Percentiles rank a stretch among this genome's conserved stretches.
These are phyloP conservation scores for Dictyophora rubrovolvata DNA, from an alignment of 768 basidiomycete species.

Conservation along the genomic window DNA sequence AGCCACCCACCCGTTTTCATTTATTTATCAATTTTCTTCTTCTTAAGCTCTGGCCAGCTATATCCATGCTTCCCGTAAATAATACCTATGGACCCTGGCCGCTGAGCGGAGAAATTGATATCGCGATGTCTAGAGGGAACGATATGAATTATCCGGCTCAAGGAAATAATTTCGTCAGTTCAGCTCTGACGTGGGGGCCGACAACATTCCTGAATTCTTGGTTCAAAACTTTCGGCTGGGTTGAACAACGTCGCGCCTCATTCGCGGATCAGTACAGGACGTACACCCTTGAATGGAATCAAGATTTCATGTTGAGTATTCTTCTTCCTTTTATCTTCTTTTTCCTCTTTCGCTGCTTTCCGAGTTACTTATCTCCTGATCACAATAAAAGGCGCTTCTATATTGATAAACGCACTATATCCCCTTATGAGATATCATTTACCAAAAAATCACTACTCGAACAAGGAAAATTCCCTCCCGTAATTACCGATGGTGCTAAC, in stretches of 20 bases:
- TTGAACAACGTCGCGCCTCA: slow-evolving; percentile 33
- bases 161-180: slow-evolving; percentile 39
- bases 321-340: slow-evolving; percentile 19
- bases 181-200: slow-evolving; percentile 60
- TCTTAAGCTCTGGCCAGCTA: slow-evolving; percentile 27
- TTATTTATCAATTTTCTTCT: not conserved
- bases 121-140: slow-evolving; percentile 15
- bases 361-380: not conserved
- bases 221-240: slow-evolving; percentile 34
- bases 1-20: not conserved
- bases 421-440: slow-evolving; percentile 37
- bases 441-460: slow-evolving; percentile 42
- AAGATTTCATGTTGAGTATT: slow-evolving; percentile 30
- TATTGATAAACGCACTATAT: slow-evolving; percentile 43
- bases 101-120: slow-evolving; percentile 47
- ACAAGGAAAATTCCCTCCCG: slow-evolving; percentile 37
- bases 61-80: slow-evolving; percentile 38
- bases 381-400: slow-evolving; percentile 27
- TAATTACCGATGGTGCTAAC: slow-evolving; percentile 31
- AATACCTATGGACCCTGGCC: slow-evolving; percentile 44
- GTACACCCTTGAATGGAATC: slow-evolving; percentile 53
- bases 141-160: slow-evolving; percentile 9
- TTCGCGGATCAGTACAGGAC: slow-evolving; percentile 42
- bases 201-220: slow-evolving; percentile 27
- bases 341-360: not conserved